Evolutionary conservation across 2,329 filamentous ascomycete genomes (phyloP), one percentile per base, ranked within the genome.

Genomic region (Arthrinium phaeospermum): DNA sequence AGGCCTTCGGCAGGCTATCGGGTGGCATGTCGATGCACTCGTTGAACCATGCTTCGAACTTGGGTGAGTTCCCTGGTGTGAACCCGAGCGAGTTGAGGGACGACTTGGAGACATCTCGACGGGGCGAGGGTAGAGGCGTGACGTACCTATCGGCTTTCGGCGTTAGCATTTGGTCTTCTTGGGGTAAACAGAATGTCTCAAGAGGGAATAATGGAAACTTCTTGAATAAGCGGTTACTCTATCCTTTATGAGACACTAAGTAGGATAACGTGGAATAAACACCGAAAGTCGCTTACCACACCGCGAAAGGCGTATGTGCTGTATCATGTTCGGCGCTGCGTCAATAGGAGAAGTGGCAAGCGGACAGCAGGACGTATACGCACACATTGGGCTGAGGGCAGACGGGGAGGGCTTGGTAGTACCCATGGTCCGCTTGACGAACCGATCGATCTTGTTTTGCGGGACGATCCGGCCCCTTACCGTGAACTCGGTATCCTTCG

Each of bases 301-400:
- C 57, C 34, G 34, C 57, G 19, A 41, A 41, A 2, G 34, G 34
- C 22, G 57, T 64, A n/a, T 64, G 34, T 5, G 57, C 34, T 64
- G 22, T 61, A 16, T 5, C 7, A n/a, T 14, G 8, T 64, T n/a
- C 4, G 6, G 30, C 1, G 16, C 3, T 37, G 30, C 37, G 53
- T 61, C 53, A 61, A 13, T 37, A 61, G 53, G 30, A 14, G 12
- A 53, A 37, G 6, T 12, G 30, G 8, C 5, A 61, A 13, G 53
- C 19, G 4, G 30, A 7, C 19, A 37, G 53, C 16, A 19, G 16
- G 30, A 13, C 22, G 53, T 30, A 61, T 61, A 61, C 53, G 30
- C 53, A 61, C 53, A 61, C 53, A 61, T 37, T 22, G 53, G 53
- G n/a, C 53, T 61, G 53, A 61, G 53, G 30, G 53, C 53, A 37